Percentiles rank a stretch among this genome's conserved stretches.
Evolutionary conservation across 179 eudicot species (phyloP).

Genomic region (Sideroxylon spinosum): DNA sequence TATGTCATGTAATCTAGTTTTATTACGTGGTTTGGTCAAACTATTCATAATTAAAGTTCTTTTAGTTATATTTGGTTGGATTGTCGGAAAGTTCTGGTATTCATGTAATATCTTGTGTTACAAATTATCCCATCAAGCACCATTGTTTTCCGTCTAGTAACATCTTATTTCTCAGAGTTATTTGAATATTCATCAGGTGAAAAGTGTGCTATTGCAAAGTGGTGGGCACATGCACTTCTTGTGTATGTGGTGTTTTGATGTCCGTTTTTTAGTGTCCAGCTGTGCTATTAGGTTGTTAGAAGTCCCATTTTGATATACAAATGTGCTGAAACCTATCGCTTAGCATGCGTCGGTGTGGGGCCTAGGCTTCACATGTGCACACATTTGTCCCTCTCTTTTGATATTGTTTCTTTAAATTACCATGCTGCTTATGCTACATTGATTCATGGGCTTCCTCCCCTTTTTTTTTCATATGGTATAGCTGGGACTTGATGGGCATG

Average conservation of each 20-base stretch:
- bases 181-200: background rate
- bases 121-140: background rate
- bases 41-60: background rate
- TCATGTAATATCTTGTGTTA: background rate
- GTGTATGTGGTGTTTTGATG: background rate
- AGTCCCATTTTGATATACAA: too few relatives aligned
- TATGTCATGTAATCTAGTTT: background rate
- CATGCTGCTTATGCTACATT: background rate
- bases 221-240: slow-evolving; percentile 5
- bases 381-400: background rate
- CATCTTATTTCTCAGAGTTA: background rate
- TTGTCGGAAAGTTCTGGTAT: background rate
- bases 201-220: slow-evolving; percentile 3
- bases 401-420: background rate
- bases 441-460: background rate
- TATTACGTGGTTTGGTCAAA: background rate
- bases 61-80: background rate
- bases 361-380: background rate
- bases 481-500: slow-evolving; percentile 48
- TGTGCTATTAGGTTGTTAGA: background rate
- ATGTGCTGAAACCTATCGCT: background rate
- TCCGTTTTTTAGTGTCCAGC: background rate
- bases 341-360: background rate
- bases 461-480: slow-evolving; percentile 34
- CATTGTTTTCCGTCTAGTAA: background rate